Evolutionary conservation across 2,329 filamentous ascomycete genomes (phyloP), one percentile per base, ranked within the genome.

Genomic region (Colletotrichum trifolii): DNA sequence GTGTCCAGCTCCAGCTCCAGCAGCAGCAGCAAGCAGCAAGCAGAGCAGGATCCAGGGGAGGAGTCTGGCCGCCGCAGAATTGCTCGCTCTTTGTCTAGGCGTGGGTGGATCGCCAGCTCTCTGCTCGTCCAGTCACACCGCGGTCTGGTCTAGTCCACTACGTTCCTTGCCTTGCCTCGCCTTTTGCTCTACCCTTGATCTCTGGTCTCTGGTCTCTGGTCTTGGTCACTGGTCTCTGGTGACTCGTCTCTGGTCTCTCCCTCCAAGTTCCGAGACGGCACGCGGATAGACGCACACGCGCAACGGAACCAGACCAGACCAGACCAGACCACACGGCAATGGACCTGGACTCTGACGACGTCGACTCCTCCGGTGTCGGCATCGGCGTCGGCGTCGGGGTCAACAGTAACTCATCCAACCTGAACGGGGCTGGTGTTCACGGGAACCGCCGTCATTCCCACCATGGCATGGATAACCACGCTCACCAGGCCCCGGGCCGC

Each of bases 301-400:
- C 25, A 25, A 25, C 25, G 25, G 25, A 25, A 25, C 25, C 25
- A 25, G 25, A 25, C 25, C 25, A 5, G 25, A n/a, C n/a, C 17
- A 25, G 17, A 25, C 17, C 25, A 5, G 25, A 25, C 25, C 25
- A 25, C 25, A 52, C 47, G 60, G 60, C 54, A 53, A 63, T 63
- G 60, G 54, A 63, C 54, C 40, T 63, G 47, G 54, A 63, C 47
- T 36, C 60, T 52, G 60, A 63, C 54, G 47, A 58, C 15, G 57
- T 54, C 52, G 60, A 62, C 49, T 64, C 25, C 25, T 25, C 56
- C 56, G 56, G 61, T 61, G 61, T 64, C 61, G 46, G 61, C 52
- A 55, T 60, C 49, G 49, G 61, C 50, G 53, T 57, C 60, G 60
- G 60, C 17, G 15, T 9, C 47, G 47, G 13, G 10, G 42, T 47